Evolutionary conservation across 2,329 filamentous ascomycete genomes (phyloP), one percentile per base, ranked within the genome.

Genomic region (Neoascochyta sp.): DNA sequence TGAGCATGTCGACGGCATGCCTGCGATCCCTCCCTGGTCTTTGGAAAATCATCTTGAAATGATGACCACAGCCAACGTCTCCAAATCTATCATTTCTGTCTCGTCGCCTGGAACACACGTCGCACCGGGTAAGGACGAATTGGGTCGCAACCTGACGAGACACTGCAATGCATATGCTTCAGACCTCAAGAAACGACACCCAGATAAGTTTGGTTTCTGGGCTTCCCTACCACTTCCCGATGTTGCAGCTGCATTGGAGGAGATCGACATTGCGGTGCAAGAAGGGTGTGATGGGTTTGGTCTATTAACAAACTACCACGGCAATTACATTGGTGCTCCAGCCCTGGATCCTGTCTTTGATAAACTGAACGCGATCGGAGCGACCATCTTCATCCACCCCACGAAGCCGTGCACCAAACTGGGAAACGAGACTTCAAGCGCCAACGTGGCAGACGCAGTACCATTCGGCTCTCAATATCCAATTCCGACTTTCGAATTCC

Each of bases 351-450:
- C 59, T 0, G 57, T 78, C 9, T 76, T 73, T 39, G 60, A 66
- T 2, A 67, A 65, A 19, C 49, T 78, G 15, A 68, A 76, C 31
- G 42, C 52, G 3, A 50, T 69, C 2, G 59, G 67, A 4, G 69
- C 69, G 0, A 67, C 63, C 2, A 59, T 76, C 1, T 77, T 78
- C 47, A 68, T 76, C 24, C 75, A 78, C 32, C 74, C 73, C 1
- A 76, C 72, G 0, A 71, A 60, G n/a, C 69, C 68, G 0, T 69
- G 63, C 34, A 66, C 64, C 3, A 53, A 50, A 9, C 30, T 20
- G 49, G 49, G 26, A 32, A 50, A n/a, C n/a, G 27, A 23, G 16
- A 21, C 19, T 7, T 29, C 34, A 7, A 32, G 36, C 3, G 23
- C 28, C 2, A 23, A 42, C 3, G 31, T 51, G 1, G 42, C 46